Percentiles rank a stretch among this genome's conserved stretches.
Conservation (phyloP, 768 basidiomycete genomes). For the Tulasnella sp. region DNA sequence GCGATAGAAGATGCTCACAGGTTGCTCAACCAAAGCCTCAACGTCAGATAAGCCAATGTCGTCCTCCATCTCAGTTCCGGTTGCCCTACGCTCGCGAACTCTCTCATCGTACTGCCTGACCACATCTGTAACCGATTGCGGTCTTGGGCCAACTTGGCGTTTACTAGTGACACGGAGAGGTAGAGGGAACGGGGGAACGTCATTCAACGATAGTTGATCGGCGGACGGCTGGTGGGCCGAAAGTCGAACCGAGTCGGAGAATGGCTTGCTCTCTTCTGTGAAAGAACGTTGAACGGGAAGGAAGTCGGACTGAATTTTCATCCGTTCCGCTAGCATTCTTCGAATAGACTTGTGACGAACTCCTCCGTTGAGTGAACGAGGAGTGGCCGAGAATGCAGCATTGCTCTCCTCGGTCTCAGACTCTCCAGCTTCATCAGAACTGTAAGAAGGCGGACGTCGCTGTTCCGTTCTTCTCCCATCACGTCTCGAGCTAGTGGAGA, state of each 20-base stretch:
- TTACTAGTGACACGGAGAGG: background rate
- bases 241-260: background rate
- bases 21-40: background rate
- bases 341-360: conserved; percentile 21
- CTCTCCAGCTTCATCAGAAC: background rate
- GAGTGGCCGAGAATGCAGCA: background rate
- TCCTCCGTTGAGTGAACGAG: background rate
- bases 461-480: background rate
- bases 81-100: background rate
- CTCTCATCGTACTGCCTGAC: conserved; percentile 6
- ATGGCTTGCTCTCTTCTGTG: background rate
- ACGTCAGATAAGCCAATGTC: conserved; percentile 3
- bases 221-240: background rate
- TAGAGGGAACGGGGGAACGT: background rate
- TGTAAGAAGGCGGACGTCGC: background rate
- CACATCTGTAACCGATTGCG: conserved; percentile 11
- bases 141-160: background rate
- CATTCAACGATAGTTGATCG: background rate
- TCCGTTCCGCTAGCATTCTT: conserved; percentile 6
- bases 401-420: background rate
- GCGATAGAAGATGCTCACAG: background rate
- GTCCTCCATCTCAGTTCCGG: background rate
- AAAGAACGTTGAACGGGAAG: background rate
- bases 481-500: background rate
- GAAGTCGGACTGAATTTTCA: background rate